A percentile compares a stretch with the other conserved stretches of the same genome.
Conservation (phyloP, 2,329 filamentous ascomycete genomes). For the Cercospora nicotianae region DNA sequence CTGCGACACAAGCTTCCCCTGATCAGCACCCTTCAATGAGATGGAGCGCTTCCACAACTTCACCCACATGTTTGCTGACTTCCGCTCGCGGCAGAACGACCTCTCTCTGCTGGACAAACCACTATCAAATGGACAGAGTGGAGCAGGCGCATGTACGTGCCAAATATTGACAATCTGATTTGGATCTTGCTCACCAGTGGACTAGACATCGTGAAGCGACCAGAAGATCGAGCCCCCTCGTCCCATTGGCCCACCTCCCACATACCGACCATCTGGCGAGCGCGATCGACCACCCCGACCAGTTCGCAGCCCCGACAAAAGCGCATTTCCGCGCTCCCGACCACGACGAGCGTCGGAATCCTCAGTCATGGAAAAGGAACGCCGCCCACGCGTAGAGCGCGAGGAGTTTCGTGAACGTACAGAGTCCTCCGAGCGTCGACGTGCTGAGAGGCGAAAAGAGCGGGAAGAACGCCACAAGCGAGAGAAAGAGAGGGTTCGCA, state of each 20-base stretch:
- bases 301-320: slow-evolving; percentile 42
- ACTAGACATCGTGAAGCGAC: slow-evolving; percentile 28
- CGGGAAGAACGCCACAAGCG: slow-evolving; percentile 56
- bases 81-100: slow-evolving; percentile 58
- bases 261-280: slow-evolving; percentile 64
- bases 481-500: slow-evolving; percentile 42
- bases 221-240: slow-evolving; percentile 43
- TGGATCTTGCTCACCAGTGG: slow-evolving; percentile 3
- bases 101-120: slow-evolving; percentile 65
- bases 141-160: slow-evolving; percentile 17
- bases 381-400: slow-evolving; percentile 58
- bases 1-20: slow-evolving; percentile 10
- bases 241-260: slow-evolving; percentile 47
- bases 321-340: slow-evolving; percentile 41
- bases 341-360: slow-evolving; percentile 76
- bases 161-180: slow-evolving; percentile 25
- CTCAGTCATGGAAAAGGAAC: slow-evolving; percentile 64
- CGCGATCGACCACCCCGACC: slow-evolving; percentile 43
- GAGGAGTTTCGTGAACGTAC: slow-evolving; percentile 34
- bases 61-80: slow-evolving; percentile 45
- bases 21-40: slow-evolving; percentile 8
- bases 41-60: slow-evolving; percentile 47
- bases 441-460: slow-evolving; percentile 46
- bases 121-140: slow-evolving; percentile 39
- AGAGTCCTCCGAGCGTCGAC: slow-evolving; percentile 55